Evolutionary conservation across 179 eudicot species (phyloP).

Genomic region (Drosera spatulata): DNA sequence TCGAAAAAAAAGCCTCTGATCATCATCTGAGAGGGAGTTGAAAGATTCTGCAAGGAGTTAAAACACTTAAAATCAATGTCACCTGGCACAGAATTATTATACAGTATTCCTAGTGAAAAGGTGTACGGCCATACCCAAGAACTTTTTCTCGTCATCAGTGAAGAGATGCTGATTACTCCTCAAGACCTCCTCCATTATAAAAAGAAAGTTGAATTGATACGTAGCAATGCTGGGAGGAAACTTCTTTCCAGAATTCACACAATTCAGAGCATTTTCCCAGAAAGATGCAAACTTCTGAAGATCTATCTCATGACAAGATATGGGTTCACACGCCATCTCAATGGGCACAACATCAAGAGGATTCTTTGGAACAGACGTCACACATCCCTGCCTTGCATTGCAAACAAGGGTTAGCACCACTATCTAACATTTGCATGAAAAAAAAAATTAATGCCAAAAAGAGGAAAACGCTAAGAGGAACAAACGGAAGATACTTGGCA

Average conservation of each 20-base stretch:
- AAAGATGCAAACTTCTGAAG: slow-evolving; percentile 35
- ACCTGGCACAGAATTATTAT: slow-evolving; percentile 1
- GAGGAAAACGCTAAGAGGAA: too few relatives aligned
- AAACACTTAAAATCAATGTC: slow-evolving; percentile 6
- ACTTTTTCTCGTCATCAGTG: slow-evolving; percentile 43
- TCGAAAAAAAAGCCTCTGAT: slow-evolving; percentile 81
- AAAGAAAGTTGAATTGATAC: slow-evolving; percentile 59
- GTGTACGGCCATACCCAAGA: slow-evolving; percentile 35
- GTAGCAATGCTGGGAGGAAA: slow-evolving; percentile 32
- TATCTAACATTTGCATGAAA: too few relatives aligned
- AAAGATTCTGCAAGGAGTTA: slow-evolving; percentile 44
- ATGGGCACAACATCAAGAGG: slow-evolving; percentile 53
- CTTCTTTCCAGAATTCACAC: slow-evolving; percentile 29
- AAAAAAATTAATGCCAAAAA: too few relatives aligned
- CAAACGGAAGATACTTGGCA: too few relatives aligned
- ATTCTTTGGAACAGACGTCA: slow-evolving; percentile 46
- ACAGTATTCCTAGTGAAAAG: background rate
- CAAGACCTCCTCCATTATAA: slow-evolving; percentile 65
- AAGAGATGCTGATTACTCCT: slow-evolving; percentile 49
- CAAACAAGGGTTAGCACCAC: too few relatives aligned
- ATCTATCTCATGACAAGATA: slow-evolving; percentile 22
- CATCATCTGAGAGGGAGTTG: slow-evolving; percentile 65
- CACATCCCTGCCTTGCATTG: slow-evolving; percentile 38
- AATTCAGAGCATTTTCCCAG: slow-evolving; percentile 40
- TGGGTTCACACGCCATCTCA: slow-evolving; percentile 31